phyloP scores from a whole-genome alignment of 148 eudicot species.

The Fagopyrum tataricum region DNA sequence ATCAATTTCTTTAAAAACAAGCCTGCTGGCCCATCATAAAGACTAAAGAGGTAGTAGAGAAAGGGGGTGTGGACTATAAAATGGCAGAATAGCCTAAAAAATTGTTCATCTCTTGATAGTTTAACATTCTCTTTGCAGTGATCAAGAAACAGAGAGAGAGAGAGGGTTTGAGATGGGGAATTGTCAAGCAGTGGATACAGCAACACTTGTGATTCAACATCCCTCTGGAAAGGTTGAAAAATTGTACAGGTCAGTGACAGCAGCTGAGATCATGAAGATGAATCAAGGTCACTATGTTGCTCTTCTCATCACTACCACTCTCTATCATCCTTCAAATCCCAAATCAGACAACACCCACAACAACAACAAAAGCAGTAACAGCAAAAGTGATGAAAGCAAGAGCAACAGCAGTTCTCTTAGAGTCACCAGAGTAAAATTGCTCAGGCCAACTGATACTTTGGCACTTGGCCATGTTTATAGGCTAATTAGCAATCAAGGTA shows the following conservation, averaged over 20 bases:
- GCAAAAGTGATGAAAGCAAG: slow-evolving; percentile 11
- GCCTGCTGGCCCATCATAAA: slow-evolving; percentile 3
- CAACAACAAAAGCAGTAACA: slow-evolving; percentile 13
- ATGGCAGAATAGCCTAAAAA: neutral
- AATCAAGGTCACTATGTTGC: slow-evolving; percentile 94
- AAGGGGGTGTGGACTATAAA: neutral
- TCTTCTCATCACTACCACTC: slow-evolving; percentile 79
- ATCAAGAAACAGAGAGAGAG: neutral
- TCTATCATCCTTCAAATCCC: slow-evolving; percentile 23
- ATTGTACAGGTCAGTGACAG: slow-evolving; percentile 48
- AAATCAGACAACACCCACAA: slow-evolving; percentile 17
- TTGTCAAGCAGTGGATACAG: slow-evolving; percentile 93
- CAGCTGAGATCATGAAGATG: slow-evolving; percentile 63
- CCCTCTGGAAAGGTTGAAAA: slow-evolving; percentile 65
- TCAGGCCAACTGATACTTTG: slow-evolving; percentile 65
- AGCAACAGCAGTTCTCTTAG: slow-evolving; percentile 36
- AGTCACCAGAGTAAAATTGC: slow-evolving; percentile 81
- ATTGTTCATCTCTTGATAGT: slow-evolving; percentile 7
- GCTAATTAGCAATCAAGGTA: slow-evolving; percentile 82
- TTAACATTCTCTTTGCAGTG: neutral
- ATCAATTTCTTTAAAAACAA: neutral
- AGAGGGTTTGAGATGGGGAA: slow-evolving; percentile 57
- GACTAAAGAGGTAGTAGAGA: too few relatives aligned
- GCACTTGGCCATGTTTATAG: slow-evolving; percentile 87
- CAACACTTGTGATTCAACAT: slow-evolving; percentile 68